Evolutionary conservation across 108 stramenopile species (phyloP), one percentile per base, ranked within the genome.

Genomic region (Asterionellopsis glacialis): DNA sequence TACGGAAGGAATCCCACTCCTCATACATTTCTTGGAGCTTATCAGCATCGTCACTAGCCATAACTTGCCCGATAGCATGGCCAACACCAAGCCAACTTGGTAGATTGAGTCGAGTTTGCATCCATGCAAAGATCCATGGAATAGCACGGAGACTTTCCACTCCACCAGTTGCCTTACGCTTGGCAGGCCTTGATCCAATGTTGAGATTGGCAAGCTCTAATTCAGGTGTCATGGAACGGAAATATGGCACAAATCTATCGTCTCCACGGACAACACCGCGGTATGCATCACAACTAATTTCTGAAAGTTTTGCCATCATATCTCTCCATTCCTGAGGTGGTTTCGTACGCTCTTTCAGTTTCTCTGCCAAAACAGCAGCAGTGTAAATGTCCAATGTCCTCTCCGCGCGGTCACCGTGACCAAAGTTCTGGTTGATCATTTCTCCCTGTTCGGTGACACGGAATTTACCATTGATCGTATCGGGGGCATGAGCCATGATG

Each of bases 71-170:
- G 55, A 98, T 75, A 21, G 92, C 97, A 25, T 95, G 85, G 19
- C 95, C 96, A 27, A 97, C 92, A 25, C 98, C 98, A 18, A 98
- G 78, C 98, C 98, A 98, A 9, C 96, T 92, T 9, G 95, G 93
- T 18, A 98, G 77, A 60, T 96, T 88, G 26, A 90, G 57, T 11
- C 98, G 84, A 33, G 98, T 98, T 73, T 98, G 97, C 0, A 94
- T 95, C 98, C 98, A 98, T 2, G 98, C 86, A 64, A 98, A 98
- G 39, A 88, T 97, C 98, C 98, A 97, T n/a, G 98, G 98, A 74
- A 94, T 94, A 10, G 95, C 93, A 12, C 93, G 85, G 18, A 98
- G 77, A 73, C 88, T 87, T 65, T 98, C 98, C 1, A 98, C 95
- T 12, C 98, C 98, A 15, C 98, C 98, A 19, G 77, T 79, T 4